These are phyloP conservation scores for Novymonas esmeraldas DNA, from an alignment of 208 protist genomes.

Conservation along the genomic window DNA sequence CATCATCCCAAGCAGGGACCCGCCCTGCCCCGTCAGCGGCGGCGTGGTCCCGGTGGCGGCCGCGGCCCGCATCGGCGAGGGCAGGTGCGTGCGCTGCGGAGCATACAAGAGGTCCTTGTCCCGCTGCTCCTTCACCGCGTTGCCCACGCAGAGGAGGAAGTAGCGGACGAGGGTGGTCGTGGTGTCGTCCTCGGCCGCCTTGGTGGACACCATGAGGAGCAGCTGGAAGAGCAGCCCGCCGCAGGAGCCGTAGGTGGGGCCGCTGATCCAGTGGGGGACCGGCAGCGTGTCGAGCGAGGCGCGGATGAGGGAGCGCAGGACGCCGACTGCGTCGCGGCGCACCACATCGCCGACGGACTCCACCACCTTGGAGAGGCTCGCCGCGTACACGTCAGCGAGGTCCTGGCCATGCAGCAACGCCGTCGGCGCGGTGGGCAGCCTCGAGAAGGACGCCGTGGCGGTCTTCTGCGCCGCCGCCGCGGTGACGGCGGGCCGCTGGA, in stretches of 20 bases:
- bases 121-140: conserved; percentile 46
- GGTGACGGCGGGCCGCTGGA: not conserved
- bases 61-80: not conserved
- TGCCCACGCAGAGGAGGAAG: conserved; percentile 64
- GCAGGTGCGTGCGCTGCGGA: not conserved
- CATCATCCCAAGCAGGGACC: not conserved
- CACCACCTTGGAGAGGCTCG: conserved; percentile 19
- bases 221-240: conserved; percentile 84
- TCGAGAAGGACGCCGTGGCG: conserved; percentile 10
- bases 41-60: not conserved
- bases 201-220: conserved; percentile 60
- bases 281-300: conserved; percentile 62
- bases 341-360: conserved; percentile 38
- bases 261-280: conserved; percentile 50
- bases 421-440: not conserved
- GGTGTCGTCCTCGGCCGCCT: conserved; percentile 43
- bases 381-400: conserved; percentile 16
- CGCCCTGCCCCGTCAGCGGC: not conserved
- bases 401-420: conserved; percentile 2
- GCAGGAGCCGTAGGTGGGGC: conserved; percentile 72
- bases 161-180: conserved; percentile 62
- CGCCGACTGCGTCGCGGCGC: conserved; percentile 44
- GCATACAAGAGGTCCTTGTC: conserved; percentile 19
- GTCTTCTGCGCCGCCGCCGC: not conserved
- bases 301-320: conserved; percentile 57